A percentile compares a stretch with the other conserved stretches of the same genome.
These are phyloP conservation scores for Aspergillus mulundensis DNA, from an alignment of 495 filamentous ascomycete species.

Conservation along the genomic window DNA sequence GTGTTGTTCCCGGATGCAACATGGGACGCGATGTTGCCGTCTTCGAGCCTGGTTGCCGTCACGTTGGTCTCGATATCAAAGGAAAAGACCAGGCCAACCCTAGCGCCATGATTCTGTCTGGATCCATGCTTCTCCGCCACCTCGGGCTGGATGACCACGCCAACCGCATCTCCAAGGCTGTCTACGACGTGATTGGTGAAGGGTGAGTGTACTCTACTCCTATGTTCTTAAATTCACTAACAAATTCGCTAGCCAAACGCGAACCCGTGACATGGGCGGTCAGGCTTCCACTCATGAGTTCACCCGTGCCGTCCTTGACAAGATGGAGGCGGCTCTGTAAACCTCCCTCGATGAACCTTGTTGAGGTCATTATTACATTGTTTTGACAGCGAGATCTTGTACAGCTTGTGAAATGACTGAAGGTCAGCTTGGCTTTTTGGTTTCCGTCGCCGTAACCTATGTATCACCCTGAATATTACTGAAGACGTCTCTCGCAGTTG, in stretches of 20 bases:
- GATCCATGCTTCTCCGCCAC: slow-evolving; percentile 94
- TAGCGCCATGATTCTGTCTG: slow-evolving; percentile 88
- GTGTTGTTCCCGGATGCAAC: slow-evolving; percentile 97
- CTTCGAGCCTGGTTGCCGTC: slow-evolving; percentile 97
- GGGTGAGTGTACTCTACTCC: slow-evolving; percentile 63
- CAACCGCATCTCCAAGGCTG: slow-evolving; percentile 94
- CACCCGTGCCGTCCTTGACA: slow-evolving; percentile 83
- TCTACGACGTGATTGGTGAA: slow-evolving; percentile 93
- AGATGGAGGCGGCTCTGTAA: slow-evolving; percentile 73
- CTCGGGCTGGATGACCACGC: slow-evolving; percentile 95
- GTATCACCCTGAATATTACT: slow-evolving; percentile 34
- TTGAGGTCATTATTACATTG: slow-evolving; percentile 21
- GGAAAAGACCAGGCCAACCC: slow-evolving; percentile 99
- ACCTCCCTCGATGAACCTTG: slow-evolving; percentile 15
- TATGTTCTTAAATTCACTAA: slow-evolving; percentile 24
- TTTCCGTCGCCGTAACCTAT: slow-evolving; percentile 22
- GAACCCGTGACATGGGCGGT: slow-evolving; percentile 95
- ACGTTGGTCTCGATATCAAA: slow-evolving; percentile 98
- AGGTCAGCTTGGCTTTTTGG: slow-evolving; percentile 8
- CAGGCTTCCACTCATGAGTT: slow-evolving; percentile 86
- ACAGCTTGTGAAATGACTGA: slow-evolving; percentile 6
- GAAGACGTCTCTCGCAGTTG: slow-evolving; percentile 24
- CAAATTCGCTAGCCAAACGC: slow-evolving; percentile 55
- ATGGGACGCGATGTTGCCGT: slow-evolving; percentile 98
- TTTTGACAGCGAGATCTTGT: slow-evolving; percentile 13